A percentile compares a stretch with the other conserved stretches of the same genome.
These are phyloP conservation scores for Aspergillus pseudotamarii DNA, from an alignment of 2,329 filamentous ascomycete genomes.

Conservation along the genomic window DNA sequence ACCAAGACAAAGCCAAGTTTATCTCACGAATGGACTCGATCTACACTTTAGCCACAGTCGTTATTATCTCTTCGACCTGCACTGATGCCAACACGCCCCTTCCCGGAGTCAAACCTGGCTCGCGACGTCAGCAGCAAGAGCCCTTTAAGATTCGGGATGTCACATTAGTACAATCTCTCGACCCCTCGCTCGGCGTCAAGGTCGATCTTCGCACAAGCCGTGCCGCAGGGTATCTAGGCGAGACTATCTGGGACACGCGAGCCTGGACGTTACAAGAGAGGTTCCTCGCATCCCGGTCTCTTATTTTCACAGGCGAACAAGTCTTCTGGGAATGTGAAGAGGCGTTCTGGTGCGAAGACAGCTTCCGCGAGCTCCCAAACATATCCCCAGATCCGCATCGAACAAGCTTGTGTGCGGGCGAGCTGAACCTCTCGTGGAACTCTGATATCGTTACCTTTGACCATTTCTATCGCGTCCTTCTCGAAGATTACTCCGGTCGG, in stretches of 20 bases:
- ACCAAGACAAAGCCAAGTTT: background rate
- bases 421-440: background rate
- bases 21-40: slow-evolving; percentile 2
- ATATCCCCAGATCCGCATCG: background rate
- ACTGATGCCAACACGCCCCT: background rate
- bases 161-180: background rate
- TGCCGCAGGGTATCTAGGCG: background rate
- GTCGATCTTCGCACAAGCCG: background rate
- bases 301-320: background rate
- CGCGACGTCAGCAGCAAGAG: background rate
- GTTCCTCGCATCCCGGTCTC: background rate
- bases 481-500: background rate
- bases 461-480: background rate
- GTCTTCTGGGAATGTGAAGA: slow-evolving; percentile 4
- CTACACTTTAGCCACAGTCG: background rate
- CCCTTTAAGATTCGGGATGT: background rate
- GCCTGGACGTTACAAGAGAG: slow-evolving; percentile 1
- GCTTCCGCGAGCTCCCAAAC: background rate
- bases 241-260: slow-evolving; percentile 1
- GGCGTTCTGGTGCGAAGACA: background rate
- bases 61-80: background rate
- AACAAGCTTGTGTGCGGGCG: background rate
- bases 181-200: background rate
- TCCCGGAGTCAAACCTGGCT: background rate
- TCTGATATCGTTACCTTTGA: background rate